Base-by-base conservation (phyloP, 73 alveolate genomes). In the Paraurostyla sp. region DNA sequence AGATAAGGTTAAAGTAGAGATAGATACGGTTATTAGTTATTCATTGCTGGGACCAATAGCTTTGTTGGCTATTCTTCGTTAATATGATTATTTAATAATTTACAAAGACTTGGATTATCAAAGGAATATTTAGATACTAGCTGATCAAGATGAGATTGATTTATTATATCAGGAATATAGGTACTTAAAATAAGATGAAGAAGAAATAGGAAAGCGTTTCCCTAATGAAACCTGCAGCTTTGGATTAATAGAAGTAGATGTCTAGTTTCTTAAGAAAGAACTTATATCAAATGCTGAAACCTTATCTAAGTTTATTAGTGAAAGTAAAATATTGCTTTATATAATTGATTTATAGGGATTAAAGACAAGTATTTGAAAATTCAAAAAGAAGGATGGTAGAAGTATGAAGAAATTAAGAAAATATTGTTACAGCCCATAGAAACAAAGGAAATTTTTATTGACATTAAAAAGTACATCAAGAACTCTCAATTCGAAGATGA, bases 1-100 rank as follows among this genome's bases (percentile, higher is more conserved):
- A 4, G 92, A 83, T 35, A 40, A 62, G 25, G 85, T 52, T 1
- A 35, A 62, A 7, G 18, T 9, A 4, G 78, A 83, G 45, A 1
- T 83, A 30, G 82, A 83, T 40, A 41, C 76, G 6, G 60, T 54
- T 3, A 0, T 83, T 3, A 25, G 46, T 29, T 62, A 62, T 30
- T 23, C 92, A 32, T 41, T 83, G 2, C n/a, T 83, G 11, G 84
- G 84, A 6, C 85, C 92, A 6, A 0, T 83, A 18, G 15, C 92
- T n/a, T 9, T 83, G 25, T 18, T 83, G n/a, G 92, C 83, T n/a
- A 4, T 83, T 16, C 46, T 83, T 11, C 76, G 80, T 32, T 32
- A 83, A 30, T 63, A 83, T 63, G 85, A 83, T 33, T 83, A 83
- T 58, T 38, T 83, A 23, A 22, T 76, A 11, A 0, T 49, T 15